A percentile compares a stretch with the other conserved stretches of the same genome.
Evolutionary conservation across 495 filamentous ascomycete species (phyloP).

Genomic region (Opeltia flavorubescens): DNA sequence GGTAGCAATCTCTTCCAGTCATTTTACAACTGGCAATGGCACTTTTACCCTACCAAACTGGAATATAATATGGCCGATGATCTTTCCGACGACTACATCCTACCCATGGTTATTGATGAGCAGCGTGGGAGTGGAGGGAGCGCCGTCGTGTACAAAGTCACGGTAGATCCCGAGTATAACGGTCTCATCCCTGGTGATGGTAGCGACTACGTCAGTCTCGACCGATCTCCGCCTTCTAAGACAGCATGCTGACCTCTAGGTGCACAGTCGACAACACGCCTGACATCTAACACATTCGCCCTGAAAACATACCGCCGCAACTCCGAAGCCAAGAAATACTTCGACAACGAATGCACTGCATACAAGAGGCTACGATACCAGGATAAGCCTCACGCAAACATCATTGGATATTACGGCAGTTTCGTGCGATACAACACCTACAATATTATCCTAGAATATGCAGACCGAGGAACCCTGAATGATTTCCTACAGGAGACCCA

Average conservation of each 20-base stretch:
- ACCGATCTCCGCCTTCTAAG: too few relatives aligned
- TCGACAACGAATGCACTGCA: constrained; percentile 22
- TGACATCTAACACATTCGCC: constrained; percentile 19
- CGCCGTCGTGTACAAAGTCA: constrained; percentile 7
- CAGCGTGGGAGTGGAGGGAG: constrained; percentile 5
- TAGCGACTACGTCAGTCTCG: too few relatives aligned
- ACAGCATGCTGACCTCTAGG: background rate
- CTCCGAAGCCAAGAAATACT: constrained; percentile 17
- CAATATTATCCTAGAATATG: constrained; percentile 33
- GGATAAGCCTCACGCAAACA: constrained; percentile 10
- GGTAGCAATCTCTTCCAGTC: background rate
- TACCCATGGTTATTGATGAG: constrained; percentile 6
- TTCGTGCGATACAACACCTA: constrained; percentile 24
- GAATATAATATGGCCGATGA: constrained; percentile 5
- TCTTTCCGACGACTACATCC: background rate
- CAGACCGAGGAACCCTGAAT: constrained; percentile 27
- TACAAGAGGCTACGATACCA: constrained; percentile 19
- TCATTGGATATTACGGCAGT: constrained; percentile 31
- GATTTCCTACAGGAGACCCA: constrained; percentile 21
- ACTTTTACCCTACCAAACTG: constrained; percentile 7
- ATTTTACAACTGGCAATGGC: constrained; percentile 8
- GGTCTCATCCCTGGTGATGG: background rate
- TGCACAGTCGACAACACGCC: background rate
- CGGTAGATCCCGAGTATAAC: constrained; percentile 8
- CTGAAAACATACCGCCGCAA: constrained; percentile 27